A percentile compares a stretch with the other conserved stretches of the same genome.
Conservation (phyloP, 2,329 filamentous ascomycete species). For the Ilyonectria sp. region DNA sequence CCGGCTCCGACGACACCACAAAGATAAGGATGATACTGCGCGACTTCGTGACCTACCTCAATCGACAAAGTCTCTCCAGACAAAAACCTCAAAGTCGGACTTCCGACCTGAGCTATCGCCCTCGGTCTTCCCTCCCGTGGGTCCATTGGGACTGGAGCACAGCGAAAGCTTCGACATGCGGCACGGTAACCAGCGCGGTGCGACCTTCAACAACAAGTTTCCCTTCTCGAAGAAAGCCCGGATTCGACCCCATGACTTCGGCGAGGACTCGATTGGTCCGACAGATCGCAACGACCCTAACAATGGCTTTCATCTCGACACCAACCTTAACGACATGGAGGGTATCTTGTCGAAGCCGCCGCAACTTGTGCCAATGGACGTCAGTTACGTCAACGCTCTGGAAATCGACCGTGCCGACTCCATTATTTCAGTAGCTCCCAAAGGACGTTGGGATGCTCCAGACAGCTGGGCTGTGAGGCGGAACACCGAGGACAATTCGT, state of each 20-base stretch:
- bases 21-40: constrained; percentile 64
- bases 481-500: constrained; percentile 75
- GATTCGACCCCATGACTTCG: constrained; percentile 64
- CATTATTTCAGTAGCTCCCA: constrained; percentile 53
- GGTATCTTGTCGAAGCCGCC: constrained; percentile 84
- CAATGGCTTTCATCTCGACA: constrained; percentile 84
- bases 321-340: constrained; percentile 90
- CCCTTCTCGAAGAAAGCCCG: constrained; percentile 73
- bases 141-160: constrained; percentile 48
- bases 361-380: constrained; percentile 80
- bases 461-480: constrained; percentile 96
- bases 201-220: constrained; percentile 74
- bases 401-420: constrained; percentile 61
- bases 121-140: constrained; percentile 54
- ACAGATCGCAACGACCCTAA: constrained; percentile 73
- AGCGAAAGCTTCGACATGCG: constrained; percentile 51
- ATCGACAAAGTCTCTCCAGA: constrained; percentile 68
- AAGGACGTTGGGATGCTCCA: constrained; percentile 88
- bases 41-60: constrained; percentile 65
- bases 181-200: constrained; percentile 54
- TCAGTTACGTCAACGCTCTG: constrained; percentile 62
- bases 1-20: constrained; percentile 66
- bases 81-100: constrained; percentile 66
- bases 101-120: constrained; percentile 58
- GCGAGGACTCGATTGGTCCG: constrained; percentile 72